Base-by-base conservation (phyloP, 805 yeast species). In the Nakazawaea molendinolei region DNA sequence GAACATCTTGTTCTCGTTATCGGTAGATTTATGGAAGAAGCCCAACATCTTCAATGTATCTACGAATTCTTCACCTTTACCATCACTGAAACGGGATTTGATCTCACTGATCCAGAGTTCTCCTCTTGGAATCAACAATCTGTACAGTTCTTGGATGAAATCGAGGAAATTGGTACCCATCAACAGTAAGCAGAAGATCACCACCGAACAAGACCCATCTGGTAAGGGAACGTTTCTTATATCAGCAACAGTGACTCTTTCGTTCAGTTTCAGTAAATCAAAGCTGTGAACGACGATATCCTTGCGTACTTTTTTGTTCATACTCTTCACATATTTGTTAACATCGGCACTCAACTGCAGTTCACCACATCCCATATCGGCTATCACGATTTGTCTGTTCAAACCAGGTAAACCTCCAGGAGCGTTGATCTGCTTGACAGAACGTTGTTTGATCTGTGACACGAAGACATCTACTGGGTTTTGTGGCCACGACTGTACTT, bases 321-420 rank as follows among this genome's bases (percentile, higher is more conserved):
- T 49, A 16, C 52, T 49, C 33, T 61, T 60, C 42, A 71, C 60
- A 47, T 72, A 71, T 8, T 69, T 65, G 34, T 65, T 65, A 34
- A 85, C 69, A 47, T 86, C 84, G 26, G 67, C 58, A 1, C 95
- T 78, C 31, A 92, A 69, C 49, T 84, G 83, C 0, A 97, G 98
- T 58, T 92, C 98, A 38, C 98, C 99, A 58, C 98, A 92, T 8
- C 98, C 99, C 97, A 92, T 90, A 61, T 92, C 98, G 0, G 97
- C 97, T 41, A 92, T 72, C 3, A 83, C 86, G 24, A 90, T 77
- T 41, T 71, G 69, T 38, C 75, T 76, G 6, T 54, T 57, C 25
- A 76, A 53, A 14, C 92, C 94, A 1, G 96, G 96, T 38, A 89
- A 68, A 3, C 97, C 97, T 45, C 97, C 97, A 4, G 97, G 97